Base-by-base conservation (phyloP, 305 asterid genomes). In the Andrographis paniculata region DNA sequence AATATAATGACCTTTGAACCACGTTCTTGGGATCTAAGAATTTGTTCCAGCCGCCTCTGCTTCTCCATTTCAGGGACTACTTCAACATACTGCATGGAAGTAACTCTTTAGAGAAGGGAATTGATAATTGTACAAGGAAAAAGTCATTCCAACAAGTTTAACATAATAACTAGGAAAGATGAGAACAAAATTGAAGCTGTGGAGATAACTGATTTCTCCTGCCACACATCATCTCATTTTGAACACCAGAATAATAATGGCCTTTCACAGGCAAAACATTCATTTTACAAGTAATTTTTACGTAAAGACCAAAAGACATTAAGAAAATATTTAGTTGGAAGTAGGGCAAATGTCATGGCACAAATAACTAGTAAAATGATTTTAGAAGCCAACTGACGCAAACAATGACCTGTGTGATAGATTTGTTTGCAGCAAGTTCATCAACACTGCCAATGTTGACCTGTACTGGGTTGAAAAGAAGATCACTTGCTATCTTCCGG, bases 381-480 rank as follows among this genome's bases (percentile, higher is more conserved):
- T n/a, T n/a, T n/a, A n/a, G n/a, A n/a, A n/a, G n/a, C n/a, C n/a
- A 42, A 59, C 60, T 36, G 48, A 43, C 30, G 39, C 20, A 38
- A 16, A 12, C 31, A 17, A 33, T 51, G 60, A 89, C 98, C 94
- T 89, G 98, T 13, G 98, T 82, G 45, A 89, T 89, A 42, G 98
- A 76, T 58, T 89, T 86, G 52, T 89, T 89, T 37, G 98, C 98
- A 65, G 81, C 87, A 52, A 89, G 95, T 68, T 82, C 94, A 60
- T 86, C 93, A 21, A 88, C 97, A 28, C 81, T 82, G 60, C 98
- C 98, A 68, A 89, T 89, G 77, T 78, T 86, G 58, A 89, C 98
- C 70, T 85, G 98, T 43, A 86, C 88, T 10, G 98, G 95, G 61
- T 80, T 75, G 45, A 74, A 63, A 53, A 89, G 82, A 61, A 89